Conservation (phyloP, 2,329 filamentous ascomycete genomes). For the Venturia oleaginea region DNA sequence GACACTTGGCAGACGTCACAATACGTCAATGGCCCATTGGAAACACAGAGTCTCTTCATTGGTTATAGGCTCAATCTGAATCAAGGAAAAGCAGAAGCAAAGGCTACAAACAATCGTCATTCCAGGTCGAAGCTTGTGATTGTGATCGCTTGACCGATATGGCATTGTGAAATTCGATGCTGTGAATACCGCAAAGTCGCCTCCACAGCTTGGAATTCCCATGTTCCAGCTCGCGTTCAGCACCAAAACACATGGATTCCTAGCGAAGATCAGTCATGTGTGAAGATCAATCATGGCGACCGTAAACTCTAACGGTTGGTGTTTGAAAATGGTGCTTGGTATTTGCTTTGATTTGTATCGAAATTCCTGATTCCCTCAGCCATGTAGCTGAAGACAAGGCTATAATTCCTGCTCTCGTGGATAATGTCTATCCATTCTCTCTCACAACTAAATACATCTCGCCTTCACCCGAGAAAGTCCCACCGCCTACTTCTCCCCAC, state of each 20-base stretch:
- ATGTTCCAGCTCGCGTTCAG: neutral
- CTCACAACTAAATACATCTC: neutral
- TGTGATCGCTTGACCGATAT: neutral
- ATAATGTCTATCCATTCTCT: neutral
- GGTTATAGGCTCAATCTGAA: neutral
- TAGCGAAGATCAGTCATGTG: neutral
- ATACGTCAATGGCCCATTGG: neutral
- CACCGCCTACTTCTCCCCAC: neutral
- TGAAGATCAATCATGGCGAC: too few species aligned
- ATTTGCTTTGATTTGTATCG: too few species aligned
- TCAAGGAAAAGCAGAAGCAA: neutral
- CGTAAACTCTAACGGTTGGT: too few species aligned
- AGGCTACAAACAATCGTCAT: neutral
- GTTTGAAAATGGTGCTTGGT: too few species aligned
- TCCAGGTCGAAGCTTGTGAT: neutral
- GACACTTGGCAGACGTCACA: neutral
- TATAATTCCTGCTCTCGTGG: too few species aligned
- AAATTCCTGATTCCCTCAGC: too few species aligned
- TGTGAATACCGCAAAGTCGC: neutral
- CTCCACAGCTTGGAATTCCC: neutral
- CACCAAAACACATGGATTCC: neutral
- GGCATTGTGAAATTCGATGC: neutral
- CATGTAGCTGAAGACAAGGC: too few species aligned
- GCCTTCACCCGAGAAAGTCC: too few species aligned
- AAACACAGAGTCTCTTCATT: neutral